These are phyloP conservation scores for Stenogyne calaminthoides DNA, from an alignment of 305 asterid genomes.

Conservation along the genomic window DNA sequence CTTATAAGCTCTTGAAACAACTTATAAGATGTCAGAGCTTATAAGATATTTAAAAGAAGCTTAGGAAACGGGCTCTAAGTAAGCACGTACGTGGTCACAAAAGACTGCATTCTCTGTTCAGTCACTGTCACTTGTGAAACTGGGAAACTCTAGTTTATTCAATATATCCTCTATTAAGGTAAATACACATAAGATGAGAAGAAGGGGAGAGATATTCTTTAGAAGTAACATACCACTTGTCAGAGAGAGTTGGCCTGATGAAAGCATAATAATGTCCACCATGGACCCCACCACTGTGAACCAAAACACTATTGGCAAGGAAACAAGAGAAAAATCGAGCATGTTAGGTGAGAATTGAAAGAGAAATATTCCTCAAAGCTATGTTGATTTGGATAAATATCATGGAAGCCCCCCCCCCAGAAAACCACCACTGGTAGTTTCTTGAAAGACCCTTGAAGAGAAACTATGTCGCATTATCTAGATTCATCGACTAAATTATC, in stretches of 20 bases:
- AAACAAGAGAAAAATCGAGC: slow-evolving; percentile 25
- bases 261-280: slow-evolving; percentile 97
- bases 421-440: not conserved
- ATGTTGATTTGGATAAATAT: not conserved
- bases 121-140: slow-evolving; percentile 21
- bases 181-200: not conserved
- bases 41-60: too few species aligned
- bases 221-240: slow-evolving; percentile 66
- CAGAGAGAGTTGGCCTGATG: slow-evolving; percentile 93
- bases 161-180: slow-evolving; percentile 4
- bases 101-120: not conserved
- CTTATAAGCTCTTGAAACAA: too few species aligned
- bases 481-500: slow-evolving; percentile 2
- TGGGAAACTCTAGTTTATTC: not conserved
- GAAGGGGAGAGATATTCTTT: slow-evolving; percentile 11
- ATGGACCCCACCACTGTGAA: slow-evolving; percentile 95
- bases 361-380: not conserved
- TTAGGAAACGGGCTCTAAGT: too few species aligned
- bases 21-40: too few species aligned
- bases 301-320: slow-evolving; percentile 75
- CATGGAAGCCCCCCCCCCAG: slow-evolving; percentile 9
- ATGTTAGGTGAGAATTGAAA: slow-evolving; percentile 8
- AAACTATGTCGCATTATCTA: slow-evolving; percentile 4
- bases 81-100: slow-evolving; percentile 1
- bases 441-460: slow-evolving; percentile 21